Evolutionary conservation across 345 rosid species (phyloP).

Genomic region (Eucalyptus marginata): DNA sequence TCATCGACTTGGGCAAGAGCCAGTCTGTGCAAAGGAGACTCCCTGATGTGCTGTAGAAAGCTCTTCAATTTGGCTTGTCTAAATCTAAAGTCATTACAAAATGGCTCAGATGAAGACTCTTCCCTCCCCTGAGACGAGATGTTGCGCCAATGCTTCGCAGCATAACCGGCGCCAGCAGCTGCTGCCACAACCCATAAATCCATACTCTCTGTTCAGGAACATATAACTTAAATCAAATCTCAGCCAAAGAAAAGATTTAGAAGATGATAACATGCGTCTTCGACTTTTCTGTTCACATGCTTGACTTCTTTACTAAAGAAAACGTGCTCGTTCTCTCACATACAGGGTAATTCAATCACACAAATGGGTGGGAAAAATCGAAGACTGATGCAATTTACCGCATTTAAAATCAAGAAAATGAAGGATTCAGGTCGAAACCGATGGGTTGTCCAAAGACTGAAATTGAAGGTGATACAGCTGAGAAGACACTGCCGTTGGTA

Average conservation of each 20-base stretch:
- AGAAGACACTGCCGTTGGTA: not conserved
- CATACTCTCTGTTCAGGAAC: not conserved
- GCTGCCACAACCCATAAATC: slow-evolving; percentile 36
- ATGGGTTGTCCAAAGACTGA: not conserved
- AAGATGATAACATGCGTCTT: not conserved
- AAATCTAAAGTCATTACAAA: not conserved
- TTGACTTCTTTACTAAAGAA: not conserved
- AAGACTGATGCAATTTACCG: not conserved
- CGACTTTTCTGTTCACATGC: not conserved
- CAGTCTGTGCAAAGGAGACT: slow-evolving; percentile 12
- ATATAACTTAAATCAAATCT: not conserved
- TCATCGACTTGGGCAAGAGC: not conserved
- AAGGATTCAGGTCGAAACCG: not conserved
- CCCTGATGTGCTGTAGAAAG: slow-evolving; percentile 1
- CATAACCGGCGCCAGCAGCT: slow-evolving; percentile 20
- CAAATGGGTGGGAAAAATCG: not conserved
- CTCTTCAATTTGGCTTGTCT: slow-evolving; percentile 2
- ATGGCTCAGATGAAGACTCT: not conserved
- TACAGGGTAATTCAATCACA: not conserved
- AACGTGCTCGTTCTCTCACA: not conserved
- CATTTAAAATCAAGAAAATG: not conserved
- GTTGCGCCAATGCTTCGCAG: slow-evolving; percentile 11
- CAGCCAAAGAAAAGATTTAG: slow-evolving; percentile 46
- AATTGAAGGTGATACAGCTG: not conserved
- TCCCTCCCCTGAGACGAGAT: not conserved